Base-by-base conservation (phyloP, 2,329 filamentous ascomycete species). In the Orbilia ellipsospora region DNA sequence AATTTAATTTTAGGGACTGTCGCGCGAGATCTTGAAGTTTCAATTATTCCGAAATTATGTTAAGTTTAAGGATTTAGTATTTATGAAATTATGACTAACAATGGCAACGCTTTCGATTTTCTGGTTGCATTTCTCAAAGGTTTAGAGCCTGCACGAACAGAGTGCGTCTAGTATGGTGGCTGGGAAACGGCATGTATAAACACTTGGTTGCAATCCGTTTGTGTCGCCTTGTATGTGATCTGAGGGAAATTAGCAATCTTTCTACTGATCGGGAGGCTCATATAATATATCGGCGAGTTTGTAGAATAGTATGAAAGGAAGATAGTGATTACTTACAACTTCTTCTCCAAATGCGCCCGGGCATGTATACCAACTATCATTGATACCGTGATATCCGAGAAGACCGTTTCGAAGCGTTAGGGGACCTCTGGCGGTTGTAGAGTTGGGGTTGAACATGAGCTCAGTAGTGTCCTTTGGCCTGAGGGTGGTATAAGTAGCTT, bases 371-470 rank as follows among this genome's bases (percentile, higher is more conserved):
- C 40, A 63, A 10, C 66, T 45, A 42, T 56, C 56, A 42, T 26
- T 63, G 36, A 70, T 44, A 15, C 66, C 66, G 13, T 63, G 56
- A 48, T 56, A 70, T n/a, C 66, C 56, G 16, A 70, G 18, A n/a
- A 70, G 57, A 8, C 66, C 51, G 18, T 57, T 44, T 13, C 50
- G 50, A 10, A 63, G 40, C 23, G 65, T 69, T 23, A 69, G 42
- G 23, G 36, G 50, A 15, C 66, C 66, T 40, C 66, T 55, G 6
- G 57, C 20, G 12, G 31, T 63, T n/a, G 26, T 57, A 1, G 56
- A 40, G 4, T 55, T 15, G 1, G 66, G 66, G 40, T 70, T 63
- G 57, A 70, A 70, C 57, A 48, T 70, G 8, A 70, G 57, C 44
- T 70, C 50, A 0, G 57, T 62, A 42, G 63, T 36, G 4, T 56